Percentiles rank a stretch among this genome's conserved stretches.
Evolutionary conservation across 257 asterid species (phyloP).

Genomic region (Thymus mandschuricus): DNA sequence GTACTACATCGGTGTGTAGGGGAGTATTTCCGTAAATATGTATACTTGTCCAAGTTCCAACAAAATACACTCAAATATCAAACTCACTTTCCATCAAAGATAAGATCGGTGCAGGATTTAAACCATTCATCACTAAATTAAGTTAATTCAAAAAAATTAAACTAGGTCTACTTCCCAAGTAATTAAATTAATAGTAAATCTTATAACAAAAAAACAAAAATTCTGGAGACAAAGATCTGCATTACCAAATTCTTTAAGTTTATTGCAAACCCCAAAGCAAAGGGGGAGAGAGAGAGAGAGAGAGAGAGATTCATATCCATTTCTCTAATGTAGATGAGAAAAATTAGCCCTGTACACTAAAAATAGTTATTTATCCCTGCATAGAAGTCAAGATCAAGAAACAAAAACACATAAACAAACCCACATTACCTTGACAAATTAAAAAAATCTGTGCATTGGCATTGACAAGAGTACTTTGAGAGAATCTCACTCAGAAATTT

Average conservation of each 20-base stretch:
- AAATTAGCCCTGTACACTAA: conserved; percentile 19
- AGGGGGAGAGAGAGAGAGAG: neutral
- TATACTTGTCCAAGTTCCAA: too few relatives aligned
- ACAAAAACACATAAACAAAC: conserved; percentile 29
- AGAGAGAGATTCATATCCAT: neutral
- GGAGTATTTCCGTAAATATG: too few relatives aligned
- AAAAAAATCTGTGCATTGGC: conserved; percentile 41
- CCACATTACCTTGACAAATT: conserved; percentile 42
- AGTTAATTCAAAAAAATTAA: neutral
- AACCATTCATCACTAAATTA: too few relatives aligned
- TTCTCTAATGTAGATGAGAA: conserved; percentile 16
- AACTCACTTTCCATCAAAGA: too few relatives aligned
- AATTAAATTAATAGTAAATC: neutral
- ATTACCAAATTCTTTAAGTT: conserved; percentile 29
- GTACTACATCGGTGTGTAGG: too few relatives aligned
- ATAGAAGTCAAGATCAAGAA: conserved; percentile 40
- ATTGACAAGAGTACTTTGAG: conserved; percentile 50
- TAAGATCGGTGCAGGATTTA: too few relatives aligned
- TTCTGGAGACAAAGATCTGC: conserved; percentile 40
- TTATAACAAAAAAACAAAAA: conserved; percentile 10
- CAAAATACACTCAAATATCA: too few relatives aligned
- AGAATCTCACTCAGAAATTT: conserved; percentile 77
- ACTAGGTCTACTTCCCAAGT: neutral
- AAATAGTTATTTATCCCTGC: conserved; percentile 33
- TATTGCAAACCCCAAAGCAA: conserved; percentile 37